Conservation (phyloP, 805 yeast genomes). For the Yarrowia bubula region DNA sequence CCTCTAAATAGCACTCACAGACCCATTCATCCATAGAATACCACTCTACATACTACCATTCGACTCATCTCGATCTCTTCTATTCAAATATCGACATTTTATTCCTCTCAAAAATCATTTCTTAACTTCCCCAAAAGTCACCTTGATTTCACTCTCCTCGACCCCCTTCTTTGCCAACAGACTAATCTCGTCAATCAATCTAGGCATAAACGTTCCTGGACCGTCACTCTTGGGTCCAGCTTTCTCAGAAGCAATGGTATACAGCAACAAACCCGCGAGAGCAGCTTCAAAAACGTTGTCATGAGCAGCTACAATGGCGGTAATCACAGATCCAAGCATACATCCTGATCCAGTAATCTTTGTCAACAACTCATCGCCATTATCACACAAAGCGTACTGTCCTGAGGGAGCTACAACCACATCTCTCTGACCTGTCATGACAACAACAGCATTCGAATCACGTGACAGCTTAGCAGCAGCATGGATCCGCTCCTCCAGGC, state of each 20-base stretch:
- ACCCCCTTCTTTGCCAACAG: neutral
- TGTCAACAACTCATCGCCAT: conserved; percentile 65
- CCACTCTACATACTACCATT: no score
- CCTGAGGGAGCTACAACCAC: conserved; percentile 40
- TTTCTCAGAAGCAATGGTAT: conserved; percentile 58
- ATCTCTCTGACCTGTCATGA: conserved; percentile 65
- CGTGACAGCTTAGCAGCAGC: conserved; percentile 52
- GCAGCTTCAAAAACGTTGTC: conserved; percentile 48
- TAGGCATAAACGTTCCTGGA: conserved; percentile 54
- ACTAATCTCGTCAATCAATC: conserved; percentile 45
- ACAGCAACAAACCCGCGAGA: conserved; percentile 53
- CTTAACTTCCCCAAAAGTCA: neutral
- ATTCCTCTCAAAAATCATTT: neutral
- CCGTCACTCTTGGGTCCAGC: conserved; percentile 49
- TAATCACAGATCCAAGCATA: conserved; percentile 70
- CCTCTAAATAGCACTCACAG: no score
- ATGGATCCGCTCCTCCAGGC: conserved; percentile 35
- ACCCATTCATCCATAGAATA: no score
- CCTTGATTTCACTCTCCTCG: neutral
- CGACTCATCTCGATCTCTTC: no score
- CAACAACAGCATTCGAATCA: conserved; percentile 58
- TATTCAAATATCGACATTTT: neutral
- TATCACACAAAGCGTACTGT: conserved; percentile 39
- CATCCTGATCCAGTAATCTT: conserved; percentile 80
- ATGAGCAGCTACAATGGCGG: conserved; percentile 53